Conservation (phyloP, 192 early-diverging fungal genomes). For the Glomus cerebriforme region DNA sequence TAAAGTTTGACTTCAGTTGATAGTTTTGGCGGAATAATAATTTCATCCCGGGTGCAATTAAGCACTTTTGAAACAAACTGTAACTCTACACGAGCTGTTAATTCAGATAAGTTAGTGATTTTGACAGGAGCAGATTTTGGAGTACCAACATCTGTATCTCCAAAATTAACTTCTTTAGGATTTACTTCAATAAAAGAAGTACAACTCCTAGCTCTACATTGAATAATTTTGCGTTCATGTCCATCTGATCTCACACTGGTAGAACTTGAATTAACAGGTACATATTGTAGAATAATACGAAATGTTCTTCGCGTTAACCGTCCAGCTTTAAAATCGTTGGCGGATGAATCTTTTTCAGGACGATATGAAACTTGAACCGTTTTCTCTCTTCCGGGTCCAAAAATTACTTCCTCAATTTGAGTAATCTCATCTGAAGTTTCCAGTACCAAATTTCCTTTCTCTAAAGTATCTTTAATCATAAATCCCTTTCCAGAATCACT, state of each 20-base stretch:
- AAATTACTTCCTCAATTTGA: constrained; percentile 83
- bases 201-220: constrained; percentile 89
- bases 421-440: constrained; percentile 26
- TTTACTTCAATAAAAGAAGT: constrained; percentile 89
- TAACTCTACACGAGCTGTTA: constrained; percentile 81
- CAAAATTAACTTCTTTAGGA: constrained; percentile 89
- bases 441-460: background rate
- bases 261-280: constrained; percentile 41
- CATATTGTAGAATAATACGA: constrained; percentile 68
- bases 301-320: constrained; percentile 69
- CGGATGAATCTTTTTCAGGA: constrained; percentile 64
- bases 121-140: constrained; percentile 83
- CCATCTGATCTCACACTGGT: background rate
- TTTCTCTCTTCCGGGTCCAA: constrained; percentile 84
- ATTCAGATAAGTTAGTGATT: constrained; percentile 84
- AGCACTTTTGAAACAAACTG: constrained; percentile 93
- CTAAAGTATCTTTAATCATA: background rate
- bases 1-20: constrained; percentile 84
- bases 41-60: constrained; percentile 70
- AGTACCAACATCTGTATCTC: constrained; percentile 92
- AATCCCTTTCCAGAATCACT: background rate
- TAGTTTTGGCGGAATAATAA: constrained; percentile 77
- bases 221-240: constrained; percentile 73
- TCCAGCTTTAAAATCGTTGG: constrained; percentile 70
- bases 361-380: constrained; percentile 79